A percentile compares a stretch with the other conserved stretches of the same genome.
phyloP scores from a whole-genome alignment of 495 filamentous ascomycete species.

The Penicillium longicatenatum region DNA sequence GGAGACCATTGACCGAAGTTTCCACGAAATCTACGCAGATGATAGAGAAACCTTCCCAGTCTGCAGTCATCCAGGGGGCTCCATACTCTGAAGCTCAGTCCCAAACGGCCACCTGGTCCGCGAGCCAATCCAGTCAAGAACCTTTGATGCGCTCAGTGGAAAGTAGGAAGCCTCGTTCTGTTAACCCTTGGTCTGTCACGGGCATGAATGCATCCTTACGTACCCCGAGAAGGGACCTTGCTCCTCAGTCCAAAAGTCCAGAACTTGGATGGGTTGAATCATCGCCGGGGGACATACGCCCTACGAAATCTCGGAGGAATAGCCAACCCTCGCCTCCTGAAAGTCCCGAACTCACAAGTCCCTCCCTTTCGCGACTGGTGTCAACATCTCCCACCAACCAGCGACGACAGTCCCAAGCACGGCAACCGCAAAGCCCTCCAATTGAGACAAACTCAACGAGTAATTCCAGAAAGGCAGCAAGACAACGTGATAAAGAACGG shows the following conservation, averaged over 20 bases:
- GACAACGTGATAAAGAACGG: conserved; percentile 34
- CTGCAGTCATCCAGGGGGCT: background rate
- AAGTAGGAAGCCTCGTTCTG: conserved; percentile 7
- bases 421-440: background rate
- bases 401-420: background rate
- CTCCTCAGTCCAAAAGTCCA: background rate
- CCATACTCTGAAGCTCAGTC: background rate
- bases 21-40: background rate
- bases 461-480: conserved; percentile 15
- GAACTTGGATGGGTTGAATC: background rate
- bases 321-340: background rate
- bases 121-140: background rate
- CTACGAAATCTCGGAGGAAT: too few relatives aligned
- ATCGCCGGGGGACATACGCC: background rate
- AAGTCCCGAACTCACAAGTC: conserved; percentile 10
- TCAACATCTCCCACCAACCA: conserved; percentile 14
- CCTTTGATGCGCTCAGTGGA: background rate
- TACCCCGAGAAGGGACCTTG: conserved; percentile 8
- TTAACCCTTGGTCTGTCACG: conserved; percentile 40
- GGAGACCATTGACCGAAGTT: conserved; percentile 5
- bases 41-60: background rate
- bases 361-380: conserved; percentile 10
- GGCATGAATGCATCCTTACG: conserved; percentile 27
- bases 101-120: background rate
- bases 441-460: background rate